Evolutionary conservation across 2,329 filamentous ascomycete species (phyloP).

Genomic region (Colletotrichum sp.): DNA sequence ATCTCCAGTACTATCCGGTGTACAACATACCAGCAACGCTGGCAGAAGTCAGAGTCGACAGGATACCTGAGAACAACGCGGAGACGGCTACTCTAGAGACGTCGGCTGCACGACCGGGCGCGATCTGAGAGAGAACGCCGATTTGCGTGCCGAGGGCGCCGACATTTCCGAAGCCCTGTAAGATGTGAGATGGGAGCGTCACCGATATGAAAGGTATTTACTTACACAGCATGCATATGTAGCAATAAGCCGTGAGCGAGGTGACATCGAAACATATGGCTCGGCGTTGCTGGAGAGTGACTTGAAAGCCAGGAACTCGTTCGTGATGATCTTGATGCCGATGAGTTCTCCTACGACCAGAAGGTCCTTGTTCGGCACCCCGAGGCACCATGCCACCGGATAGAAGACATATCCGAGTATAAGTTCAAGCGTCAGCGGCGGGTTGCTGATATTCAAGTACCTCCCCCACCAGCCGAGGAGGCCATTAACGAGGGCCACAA

Average conservation of each 20-base stretch:
- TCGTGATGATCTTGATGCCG: constrained; percentile 13
- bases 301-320: constrained; percentile 14
- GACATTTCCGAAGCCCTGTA: constrained; percentile 8
- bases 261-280: constrained; percentile 15
- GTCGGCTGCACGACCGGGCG: constrained; percentile 6
- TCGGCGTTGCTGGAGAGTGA: constrained; percentile 9
- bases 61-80: constrained; percentile 10
- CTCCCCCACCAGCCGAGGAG: constrained; percentile 76
- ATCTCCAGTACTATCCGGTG: not conserved
- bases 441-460: constrained; percentile 69
- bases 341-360: constrained; percentile 10
- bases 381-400: constrained; percentile 73
- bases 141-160: constrained; percentile 16
- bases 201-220: not conserved
- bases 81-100: constrained; percentile 13
- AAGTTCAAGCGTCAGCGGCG: constrained; percentile 65
- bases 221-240: constrained; percentile 15
- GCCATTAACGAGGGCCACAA: constrained; percentile 70
- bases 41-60: constrained; percentile 14
- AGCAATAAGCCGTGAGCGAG: constrained; percentile 10
- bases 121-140: constrained; percentile 14
- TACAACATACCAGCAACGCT: constrained; percentile 17
- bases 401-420: constrained; percentile 77
- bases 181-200: not conserved
- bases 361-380: constrained; percentile 47